phyloP scores from a whole-genome alignment of 352 stramenopile species.

The Globisporangium canariense region DNA sequence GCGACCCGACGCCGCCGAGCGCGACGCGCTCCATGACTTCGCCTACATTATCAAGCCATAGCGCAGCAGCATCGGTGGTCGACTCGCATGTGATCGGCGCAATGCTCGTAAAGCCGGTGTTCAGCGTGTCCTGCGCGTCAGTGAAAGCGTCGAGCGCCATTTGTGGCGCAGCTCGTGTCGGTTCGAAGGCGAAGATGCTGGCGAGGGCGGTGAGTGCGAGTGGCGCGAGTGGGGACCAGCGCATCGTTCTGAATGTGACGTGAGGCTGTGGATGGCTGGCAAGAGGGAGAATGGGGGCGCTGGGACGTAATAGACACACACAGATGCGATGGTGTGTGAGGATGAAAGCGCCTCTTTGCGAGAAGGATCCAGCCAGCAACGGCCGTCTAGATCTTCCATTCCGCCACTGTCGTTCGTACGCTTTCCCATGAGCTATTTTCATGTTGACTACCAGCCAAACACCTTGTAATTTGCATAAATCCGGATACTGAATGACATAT shows the following conservation, averaged over 20 bases:
- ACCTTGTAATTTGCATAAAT: background rate
- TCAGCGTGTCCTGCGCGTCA: constrained; percentile 16
- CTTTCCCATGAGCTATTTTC: constrained; percentile 2
- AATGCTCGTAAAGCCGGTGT: constrained; percentile 34
- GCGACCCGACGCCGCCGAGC: constrained; percentile 28
- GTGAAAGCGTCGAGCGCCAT: background rate
- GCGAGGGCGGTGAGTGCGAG: background rate
- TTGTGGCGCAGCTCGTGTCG: background rate
- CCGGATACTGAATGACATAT: background rate
- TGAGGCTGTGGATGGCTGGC: background rate
- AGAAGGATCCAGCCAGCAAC: background rate
- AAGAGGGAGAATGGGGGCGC: background rate
- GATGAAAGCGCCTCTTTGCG: background rate
- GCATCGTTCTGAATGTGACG: constrained; percentile 3
- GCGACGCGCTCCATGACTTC: constrained; percentile 45
- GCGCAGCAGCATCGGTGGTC: constrained; percentile 12
- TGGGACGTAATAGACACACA: too few relatives aligned
- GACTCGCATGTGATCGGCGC: constrained; percentile 25
- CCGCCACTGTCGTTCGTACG: background rate
- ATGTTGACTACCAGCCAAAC: background rate
- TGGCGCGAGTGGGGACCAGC: background rate
- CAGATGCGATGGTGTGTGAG: background rate
- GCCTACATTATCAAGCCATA: constrained; percentile 36
- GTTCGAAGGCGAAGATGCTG: background rate
- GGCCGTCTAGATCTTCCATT: background rate